A percentile compares a stretch with the other conserved stretches of the same genome.
Conservation (phyloP, 371 early-diverging fungal genomes). For the Mucor ambiguus region DNA sequence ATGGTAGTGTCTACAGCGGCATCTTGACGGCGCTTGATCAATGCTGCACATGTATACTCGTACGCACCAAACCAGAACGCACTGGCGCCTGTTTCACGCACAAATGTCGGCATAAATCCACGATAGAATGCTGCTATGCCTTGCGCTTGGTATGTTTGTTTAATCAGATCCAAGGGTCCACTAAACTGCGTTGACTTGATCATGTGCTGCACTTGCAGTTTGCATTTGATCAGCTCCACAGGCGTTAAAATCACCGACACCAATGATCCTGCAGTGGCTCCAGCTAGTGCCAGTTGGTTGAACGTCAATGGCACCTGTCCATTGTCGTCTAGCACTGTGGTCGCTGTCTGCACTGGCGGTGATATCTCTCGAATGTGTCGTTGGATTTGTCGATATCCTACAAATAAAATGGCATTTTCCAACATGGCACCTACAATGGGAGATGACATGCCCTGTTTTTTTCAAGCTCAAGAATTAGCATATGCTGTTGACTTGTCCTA, state of each 20-base stretch:
- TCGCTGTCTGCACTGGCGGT: conserved; percentile 27
- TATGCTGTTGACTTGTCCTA: not conserved
- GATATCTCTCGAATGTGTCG: conserved; percentile 56
- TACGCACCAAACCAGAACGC: conserved; percentile 96
- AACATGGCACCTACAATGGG: conserved; percentile 93
- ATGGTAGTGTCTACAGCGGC: not conserved
- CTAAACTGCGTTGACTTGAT: conserved; percentile 31
- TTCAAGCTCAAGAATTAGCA: not conserved
- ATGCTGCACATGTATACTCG: conserved; percentile 68
- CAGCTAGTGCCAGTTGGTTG: conserved; percentile 74
- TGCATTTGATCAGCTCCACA: conserved; percentile 93
- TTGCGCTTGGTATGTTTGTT: conserved; percentile 64
- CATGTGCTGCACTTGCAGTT: conserved; percentile 87
- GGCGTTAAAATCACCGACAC: conserved; percentile 91
- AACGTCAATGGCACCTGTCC: conserved; percentile 44
- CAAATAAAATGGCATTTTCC: conserved; percentile 90
- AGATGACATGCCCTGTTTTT: conserved; percentile 78
- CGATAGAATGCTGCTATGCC: conserved; percentile 76
- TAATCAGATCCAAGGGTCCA: conserved; percentile 76
- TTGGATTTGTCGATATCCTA: conserved; percentile 84
- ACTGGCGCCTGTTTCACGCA: conserved; percentile 91
- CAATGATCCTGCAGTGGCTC: conserved; percentile 82
- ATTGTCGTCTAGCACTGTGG: conserved; percentile 16
- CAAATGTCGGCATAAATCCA: conserved; percentile 85
- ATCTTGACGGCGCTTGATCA: conserved; percentile 51